phyloP scores from a whole-genome alignment of 805 yeast species.

The Candida ipomoeae region DNA sequence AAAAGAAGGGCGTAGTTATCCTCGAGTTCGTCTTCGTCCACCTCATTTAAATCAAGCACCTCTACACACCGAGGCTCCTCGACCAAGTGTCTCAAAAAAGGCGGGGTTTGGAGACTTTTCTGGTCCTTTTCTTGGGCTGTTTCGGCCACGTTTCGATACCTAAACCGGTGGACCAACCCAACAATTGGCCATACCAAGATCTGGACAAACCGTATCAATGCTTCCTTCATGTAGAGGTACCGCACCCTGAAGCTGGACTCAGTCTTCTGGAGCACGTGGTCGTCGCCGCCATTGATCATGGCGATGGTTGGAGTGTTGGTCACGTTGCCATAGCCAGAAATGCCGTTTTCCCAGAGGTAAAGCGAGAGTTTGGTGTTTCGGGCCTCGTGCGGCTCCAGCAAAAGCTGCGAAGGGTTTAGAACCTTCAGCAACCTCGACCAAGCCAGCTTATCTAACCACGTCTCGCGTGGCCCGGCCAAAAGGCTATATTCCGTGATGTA shows the following conservation, averaged over 20 bases:
- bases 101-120: conserved; percentile 20
- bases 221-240: conserved; percentile 17
- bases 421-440: conserved; percentile 5
- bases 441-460: conserved; percentile 41
- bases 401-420: background rate
- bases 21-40: background rate
- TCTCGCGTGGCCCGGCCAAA: conserved; percentile 44
- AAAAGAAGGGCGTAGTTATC: background rate
- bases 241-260: conserved; percentile 22
- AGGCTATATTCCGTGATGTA: conserved; percentile 56
- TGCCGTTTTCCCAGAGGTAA: conserved; percentile 10
- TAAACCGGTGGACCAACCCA: background rate
- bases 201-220: conserved; percentile 20
- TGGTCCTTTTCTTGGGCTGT: conserved; percentile 3
- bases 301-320: conserved; percentile 25
- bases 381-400: background rate
- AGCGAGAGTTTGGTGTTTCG: conserved; percentile 6
- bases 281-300: conserved; percentile 15
- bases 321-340: conserved; percentile 29
- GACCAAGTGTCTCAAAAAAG: conserved; percentile 20
- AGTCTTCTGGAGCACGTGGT: background rate
- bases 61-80: background rate
- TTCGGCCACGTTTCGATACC: background rate
- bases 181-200: conserved; percentile 17
- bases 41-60: background rate